phyloP scores from a whole-genome alignment of 768 basidiomycete species.

The Suillus hirtellus region DNA sequence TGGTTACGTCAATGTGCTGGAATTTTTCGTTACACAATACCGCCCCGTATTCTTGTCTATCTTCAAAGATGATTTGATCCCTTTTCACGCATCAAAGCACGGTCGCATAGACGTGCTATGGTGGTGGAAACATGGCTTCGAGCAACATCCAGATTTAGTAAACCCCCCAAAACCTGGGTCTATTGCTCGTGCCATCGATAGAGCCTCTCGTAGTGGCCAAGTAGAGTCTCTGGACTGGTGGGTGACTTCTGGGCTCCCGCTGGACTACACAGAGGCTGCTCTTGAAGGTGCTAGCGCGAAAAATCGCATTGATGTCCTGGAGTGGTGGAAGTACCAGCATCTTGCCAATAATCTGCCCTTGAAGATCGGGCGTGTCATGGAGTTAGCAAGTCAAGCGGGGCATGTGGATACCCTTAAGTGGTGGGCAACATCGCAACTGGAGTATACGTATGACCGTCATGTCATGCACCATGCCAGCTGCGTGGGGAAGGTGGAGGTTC shows the following conservation, averaged over 20 bases:
- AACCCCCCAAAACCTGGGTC: slow-evolving; percentile 54
- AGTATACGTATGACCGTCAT: slow-evolving; percentile 75
- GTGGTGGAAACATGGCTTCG: slow-evolving; percentile 77
- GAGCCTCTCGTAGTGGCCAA: slow-evolving; percentile 76
- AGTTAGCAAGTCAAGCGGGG: slow-evolving; percentile 79
- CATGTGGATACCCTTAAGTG: slow-evolving; percentile 77
- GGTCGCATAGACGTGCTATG: slow-evolving; percentile 71
- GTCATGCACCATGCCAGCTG: slow-evolving; percentile 79
- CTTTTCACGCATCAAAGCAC: slow-evolving; percentile 74
- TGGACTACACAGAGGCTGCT: slow-evolving; percentile 79
- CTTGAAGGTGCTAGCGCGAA: slow-evolving; percentile 79
- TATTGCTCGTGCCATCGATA: slow-evolving; percentile 72
- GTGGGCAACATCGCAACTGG: slow-evolving; percentile 81
- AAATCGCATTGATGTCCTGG: slow-evolving; percentile 72
- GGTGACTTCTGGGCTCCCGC: slow-evolving; percentile 59
- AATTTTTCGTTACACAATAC: slow-evolving; percentile 68
- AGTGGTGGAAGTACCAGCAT: slow-evolving; percentile 79
- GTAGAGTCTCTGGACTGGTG: slow-evolving; percentile 82
- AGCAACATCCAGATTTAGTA: slow-evolving; percentile 60
- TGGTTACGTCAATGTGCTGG: slow-evolving; percentile 73
- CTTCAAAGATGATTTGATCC: slow-evolving; percentile 69
- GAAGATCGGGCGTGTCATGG: slow-evolving; percentile 84
- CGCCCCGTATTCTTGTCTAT: slow-evolving; percentile 62
- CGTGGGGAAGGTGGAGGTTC: slow-evolving; percentile 75
- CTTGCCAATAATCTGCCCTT: slow-evolving; percentile 52